Percentiles rank a stretch among this genome's conserved stretches.
phyloP scores from a whole-genome alignment of 73 alveolate genomes.

The Paraurostyla sp. region DNA sequence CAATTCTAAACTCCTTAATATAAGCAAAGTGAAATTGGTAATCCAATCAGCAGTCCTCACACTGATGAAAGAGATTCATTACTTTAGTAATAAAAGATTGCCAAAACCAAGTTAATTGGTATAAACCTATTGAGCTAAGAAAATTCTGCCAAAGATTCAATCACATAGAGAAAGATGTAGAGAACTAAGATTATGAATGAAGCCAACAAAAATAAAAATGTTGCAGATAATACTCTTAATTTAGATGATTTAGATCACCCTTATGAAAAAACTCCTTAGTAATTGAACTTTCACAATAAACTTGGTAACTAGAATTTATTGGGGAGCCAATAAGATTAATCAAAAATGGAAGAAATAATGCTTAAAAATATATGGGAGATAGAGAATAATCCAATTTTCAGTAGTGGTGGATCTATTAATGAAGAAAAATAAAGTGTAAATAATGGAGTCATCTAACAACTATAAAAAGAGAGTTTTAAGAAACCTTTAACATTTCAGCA shows the following conservation, averaged over 20 bases:
- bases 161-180: background rate
- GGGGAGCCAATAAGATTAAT: background rate
- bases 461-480: conserved; percentile 17
- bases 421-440: conserved; percentile 41
- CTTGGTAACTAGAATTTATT: background rate
- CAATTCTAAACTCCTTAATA: conserved; percentile 49
- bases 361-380: conserved; percentile 60
- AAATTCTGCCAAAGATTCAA: conserved; percentile 50
- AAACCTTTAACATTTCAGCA: background rate
- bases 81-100: background rate
- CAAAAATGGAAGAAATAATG: conserved; percentile 52
- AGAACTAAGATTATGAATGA: background rate
- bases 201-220: background rate
- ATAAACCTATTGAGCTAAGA: conserved; percentile 56
- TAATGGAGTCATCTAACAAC: background rate
- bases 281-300: too few species aligned
- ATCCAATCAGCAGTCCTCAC: conserved; percentile 50
- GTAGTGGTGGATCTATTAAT: conserved; percentile 23
- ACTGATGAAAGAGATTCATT: conserved; percentile 51
- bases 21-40: conserved; percentile 35
- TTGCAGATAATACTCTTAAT: background rate
- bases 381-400: conserved; percentile 52
- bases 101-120: conserved; percentile 1
- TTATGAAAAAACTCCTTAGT: background rate
- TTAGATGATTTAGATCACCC: background rate